A percentile compares a stretch with the other conserved stretches of the same genome.
phyloP scores from a whole-genome alignment of 345 rosid genomes.

The Angophora floribunda region DNA sequence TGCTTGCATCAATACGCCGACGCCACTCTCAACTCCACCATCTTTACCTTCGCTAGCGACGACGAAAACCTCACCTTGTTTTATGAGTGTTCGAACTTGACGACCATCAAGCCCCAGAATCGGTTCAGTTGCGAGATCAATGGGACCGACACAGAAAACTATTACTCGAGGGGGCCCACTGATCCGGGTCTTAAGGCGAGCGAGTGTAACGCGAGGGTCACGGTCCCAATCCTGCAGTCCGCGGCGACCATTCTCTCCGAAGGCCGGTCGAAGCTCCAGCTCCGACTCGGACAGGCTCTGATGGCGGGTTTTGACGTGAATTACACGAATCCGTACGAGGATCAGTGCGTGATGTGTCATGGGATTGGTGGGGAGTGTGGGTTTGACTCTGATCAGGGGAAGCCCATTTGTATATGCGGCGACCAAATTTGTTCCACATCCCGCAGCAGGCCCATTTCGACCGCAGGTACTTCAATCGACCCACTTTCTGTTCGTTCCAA shows the following conservation, averaged over 20 bases:
- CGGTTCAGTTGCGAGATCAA: conserved; percentile 5
- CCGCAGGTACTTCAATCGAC: background rate
- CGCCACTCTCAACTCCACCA: conserved; percentile 6
- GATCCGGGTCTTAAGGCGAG: background rate
- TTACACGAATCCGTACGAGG: conserved; percentile 5
- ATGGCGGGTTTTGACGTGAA: conserved; percentile 16
- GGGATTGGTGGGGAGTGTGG: conserved; percentile 16
- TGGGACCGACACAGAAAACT: background rate
- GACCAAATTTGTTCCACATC: conserved; percentile 10
- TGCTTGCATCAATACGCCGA: background rate
- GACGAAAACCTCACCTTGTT: conserved; percentile 4
- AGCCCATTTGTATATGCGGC: conserved; percentile 14
- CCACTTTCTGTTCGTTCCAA: background rate
- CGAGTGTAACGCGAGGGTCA: background rate
- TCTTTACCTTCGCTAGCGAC: background rate
- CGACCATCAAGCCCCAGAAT: too few relatives aligned
- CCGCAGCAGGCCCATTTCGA: too few relatives aligned
- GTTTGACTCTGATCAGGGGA: conserved; percentile 7
- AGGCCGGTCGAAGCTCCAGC: background rate
- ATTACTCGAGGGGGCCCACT: conserved; percentile 6
- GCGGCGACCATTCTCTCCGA: background rate
- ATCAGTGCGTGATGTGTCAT: conserved; percentile 5
- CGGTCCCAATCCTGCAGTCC: conserved; percentile 1
- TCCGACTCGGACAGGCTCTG: background rate
- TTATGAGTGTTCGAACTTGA: conserved; percentile 1